phyloP scores from a whole-genome alignment of 2,329 filamentous ascomycete species.

The Ophiocordyceps camponoti-saundersi region DNA sequence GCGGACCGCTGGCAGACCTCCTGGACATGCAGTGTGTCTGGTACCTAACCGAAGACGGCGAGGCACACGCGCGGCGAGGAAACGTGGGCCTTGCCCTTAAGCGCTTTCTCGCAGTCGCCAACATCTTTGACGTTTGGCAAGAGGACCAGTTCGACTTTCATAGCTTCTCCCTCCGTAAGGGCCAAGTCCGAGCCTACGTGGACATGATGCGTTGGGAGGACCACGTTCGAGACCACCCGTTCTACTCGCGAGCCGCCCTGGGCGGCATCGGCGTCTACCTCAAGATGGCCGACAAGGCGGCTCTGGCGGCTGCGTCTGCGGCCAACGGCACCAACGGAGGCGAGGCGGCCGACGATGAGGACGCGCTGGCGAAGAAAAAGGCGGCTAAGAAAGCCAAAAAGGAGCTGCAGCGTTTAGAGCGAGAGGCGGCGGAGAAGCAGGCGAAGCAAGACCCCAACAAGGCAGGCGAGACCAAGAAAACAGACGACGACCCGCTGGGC shows the following conservation, averaged over 20 bases:
- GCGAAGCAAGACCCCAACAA: constrained; percentile 77
- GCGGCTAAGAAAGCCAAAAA: constrained; percentile 81
- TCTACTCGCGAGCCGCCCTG: constrained; percentile 72
- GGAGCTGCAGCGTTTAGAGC: constrained; percentile 46
- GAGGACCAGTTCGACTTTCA: constrained; percentile 99
- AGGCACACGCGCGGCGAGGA: constrained; percentile 68
- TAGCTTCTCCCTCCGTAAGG: constrained; percentile 90
- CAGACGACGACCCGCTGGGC: constrained; percentile 78
- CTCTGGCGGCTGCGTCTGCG: constrained; percentile 24
- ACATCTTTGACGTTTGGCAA: constrained; percentile 94
- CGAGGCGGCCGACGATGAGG: constrained; percentile 31
- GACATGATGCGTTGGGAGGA: constrained; percentile 98
- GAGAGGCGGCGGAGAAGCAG: constrained; percentile 62
- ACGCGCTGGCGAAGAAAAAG: constrained; percentile 62
- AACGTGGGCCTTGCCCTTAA: constrained; percentile 80
- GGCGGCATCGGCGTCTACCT: constrained; percentile 70
- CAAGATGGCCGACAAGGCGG: constrained; percentile 58
- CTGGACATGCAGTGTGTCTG: constrained; percentile 98
- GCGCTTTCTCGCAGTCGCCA: constrained; percentile 72
- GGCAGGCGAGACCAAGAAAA: constrained; percentile 60
- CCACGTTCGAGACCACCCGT: constrained; percentile 76
- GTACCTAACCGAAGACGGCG: constrained; percentile 90
- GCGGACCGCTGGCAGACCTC: constrained; percentile 77
- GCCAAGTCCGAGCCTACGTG: constrained; percentile 84
- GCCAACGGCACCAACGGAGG: constrained; percentile 44